A percentile compares a stretch with the other conserved stretches of the same genome.
Evolutionary conservation across 192 early-diverging fungal genomes (phyloP).

Genomic region (Jimgerdemannia lactiflua): DNA sequence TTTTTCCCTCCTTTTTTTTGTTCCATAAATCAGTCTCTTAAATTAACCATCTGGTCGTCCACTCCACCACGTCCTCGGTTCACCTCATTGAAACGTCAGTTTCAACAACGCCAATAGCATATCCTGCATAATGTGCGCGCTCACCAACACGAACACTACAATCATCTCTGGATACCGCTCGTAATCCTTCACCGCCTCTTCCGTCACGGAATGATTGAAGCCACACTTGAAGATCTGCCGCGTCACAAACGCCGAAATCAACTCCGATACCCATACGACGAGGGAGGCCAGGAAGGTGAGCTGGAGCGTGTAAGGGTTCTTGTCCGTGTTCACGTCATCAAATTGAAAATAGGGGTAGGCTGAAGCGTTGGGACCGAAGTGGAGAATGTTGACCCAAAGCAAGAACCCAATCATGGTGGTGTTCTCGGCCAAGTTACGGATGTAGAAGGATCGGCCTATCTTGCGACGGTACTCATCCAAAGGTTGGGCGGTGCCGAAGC

Average conservation of each 20-base stretch:
- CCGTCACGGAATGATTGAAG: constrained; percentile 55
- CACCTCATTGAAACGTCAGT: constrained; percentile 39
- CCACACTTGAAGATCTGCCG: constrained; percentile 55
- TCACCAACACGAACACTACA: constrained; percentile 62
- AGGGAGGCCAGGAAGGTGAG: constrained; percentile 58
- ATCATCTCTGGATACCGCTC: constrained; percentile 65
- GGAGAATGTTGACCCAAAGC: constrained; percentile 64
- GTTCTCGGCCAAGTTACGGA: constrained; percentile 75
- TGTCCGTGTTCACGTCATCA: constrained; percentile 35
- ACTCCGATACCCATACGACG: constrained; percentile 65
- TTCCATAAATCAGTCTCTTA: too few species aligned
- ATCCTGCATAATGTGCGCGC: constrained; percentile 71
- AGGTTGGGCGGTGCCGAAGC: constrained; percentile 54
- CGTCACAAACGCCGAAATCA: constrained; percentile 59
- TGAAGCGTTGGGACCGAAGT: constrained; percentile 64
- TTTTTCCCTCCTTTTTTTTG: too few species aligned
- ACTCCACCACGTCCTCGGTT: not conserved
- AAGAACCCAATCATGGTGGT: constrained; percentile 76
- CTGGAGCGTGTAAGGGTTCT: constrained; percentile 43
- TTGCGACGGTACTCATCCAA: constrained; percentile 68
- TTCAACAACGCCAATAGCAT: constrained; percentile 62
- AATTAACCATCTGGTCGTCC: too few species aligned
- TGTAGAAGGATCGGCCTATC: constrained; percentile 65
- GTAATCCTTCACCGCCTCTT: constrained; percentile 67
- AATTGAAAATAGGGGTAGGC: constrained; percentile 74